Conservation (phyloP, 257 asterid species). For the Penstemon eatonii region DNA sequence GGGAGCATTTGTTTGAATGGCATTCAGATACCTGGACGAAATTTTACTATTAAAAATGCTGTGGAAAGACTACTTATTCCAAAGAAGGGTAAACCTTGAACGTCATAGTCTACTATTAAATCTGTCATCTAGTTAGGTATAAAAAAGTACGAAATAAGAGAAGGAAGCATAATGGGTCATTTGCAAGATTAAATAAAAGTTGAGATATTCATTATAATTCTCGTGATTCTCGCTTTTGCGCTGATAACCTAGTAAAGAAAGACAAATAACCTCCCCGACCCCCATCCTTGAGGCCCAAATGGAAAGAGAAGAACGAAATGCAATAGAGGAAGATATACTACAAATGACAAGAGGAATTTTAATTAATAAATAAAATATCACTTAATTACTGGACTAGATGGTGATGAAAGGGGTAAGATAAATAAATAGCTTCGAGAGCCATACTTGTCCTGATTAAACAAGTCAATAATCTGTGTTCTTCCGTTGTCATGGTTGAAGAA, state of each 20-base stretch:
- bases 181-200: not conserved
- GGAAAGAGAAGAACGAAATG: not conserved
- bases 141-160: not conserved
- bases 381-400: not conserved
- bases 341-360: not conserved
- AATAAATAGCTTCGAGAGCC: conserved; percentile 15
- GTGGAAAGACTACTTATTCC: not conserved
- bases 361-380: not conserved
- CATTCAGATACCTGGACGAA: conserved; percentile 73
- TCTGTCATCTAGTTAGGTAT: not conserved
- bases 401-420: not conserved
- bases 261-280: not conserved
- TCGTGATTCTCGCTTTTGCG: not conserved
- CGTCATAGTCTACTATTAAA: not conserved
- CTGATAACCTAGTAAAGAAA: not conserved
- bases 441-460: conserved; percentile 97
- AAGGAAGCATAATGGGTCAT: not conserved
- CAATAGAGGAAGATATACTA: not conserved
- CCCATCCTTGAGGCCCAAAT: not conserved
- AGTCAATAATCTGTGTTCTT: conserved; percentile 82
- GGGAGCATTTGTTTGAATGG: conserved; percentile 95
- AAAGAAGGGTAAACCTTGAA: not conserved
- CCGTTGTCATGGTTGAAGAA: conserved; percentile 99
- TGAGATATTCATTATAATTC: not conserved
- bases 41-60: conserved; percentile 16